Base-by-base conservation (phyloP, 169 alveolate species). In the Eimeria necatrix region DNA sequence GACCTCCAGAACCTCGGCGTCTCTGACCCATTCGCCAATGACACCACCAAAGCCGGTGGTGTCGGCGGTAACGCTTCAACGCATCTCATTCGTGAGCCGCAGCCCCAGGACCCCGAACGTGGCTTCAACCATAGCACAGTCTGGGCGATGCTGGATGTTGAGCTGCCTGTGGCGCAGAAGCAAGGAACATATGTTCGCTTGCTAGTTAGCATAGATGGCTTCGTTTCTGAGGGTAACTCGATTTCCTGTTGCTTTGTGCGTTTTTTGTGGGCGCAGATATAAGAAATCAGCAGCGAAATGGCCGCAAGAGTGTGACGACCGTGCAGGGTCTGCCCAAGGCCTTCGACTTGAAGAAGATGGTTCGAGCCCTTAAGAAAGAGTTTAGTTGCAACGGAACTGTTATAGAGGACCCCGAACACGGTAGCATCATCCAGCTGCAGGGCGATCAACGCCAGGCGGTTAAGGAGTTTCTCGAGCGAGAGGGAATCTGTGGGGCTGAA, bases 301-400 rank as follows among this genome's bases (percentile, higher is more conserved):
- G 99, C 85, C 97, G 99, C 91, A 98, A 98, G 96, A 98, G 99
- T 93, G 98, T 98, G 52, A 98, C 99, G 78, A 98, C 99, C 64
- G 99, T 98, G 89, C 99, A 98, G 96, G 99, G 99, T 78, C 97
- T 98, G 71, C 98, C 97, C 89, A 98, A 97, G 94, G 97, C 97
- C 64, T 98, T 98, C 96, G 99, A 98, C 96, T 94, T 97, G 94
- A 98, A 98, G 95, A 98, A 98, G 94, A 96, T 98, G 97, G 98
- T 98, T 91, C 97, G 98, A 64, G 99, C 99, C 71, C 96, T 98
- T 85, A 98, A 98, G 96, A 74, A 94, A 73, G 97, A 98, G 95
- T 98, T 98, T 96, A 97, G 98, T 94, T 98, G 99, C 95, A 98
- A 98, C 96, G 99, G 99, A 56, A 98, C 99, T 89, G 98, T 98